phyloP scores from a whole-genome alignment of 352 stramenopile genomes.

The Globisporangium middletonii region DNA sequence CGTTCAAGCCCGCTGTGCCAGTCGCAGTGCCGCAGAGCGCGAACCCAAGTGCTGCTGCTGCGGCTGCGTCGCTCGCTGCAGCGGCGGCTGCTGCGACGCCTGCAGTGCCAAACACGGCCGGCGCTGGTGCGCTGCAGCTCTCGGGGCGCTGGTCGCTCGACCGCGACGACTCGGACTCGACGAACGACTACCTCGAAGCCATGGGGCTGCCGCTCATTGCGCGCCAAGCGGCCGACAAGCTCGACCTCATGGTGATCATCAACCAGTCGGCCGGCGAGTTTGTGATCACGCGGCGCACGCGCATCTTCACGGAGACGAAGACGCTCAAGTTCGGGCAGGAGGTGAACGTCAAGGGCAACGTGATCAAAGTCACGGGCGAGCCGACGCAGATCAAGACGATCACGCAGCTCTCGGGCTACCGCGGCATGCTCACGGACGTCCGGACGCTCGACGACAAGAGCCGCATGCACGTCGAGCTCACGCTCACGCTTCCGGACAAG shows the following conservation, averaged over 20 bases:
- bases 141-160: slow-evolving; percentile 83
- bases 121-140: slow-evolving; percentile 71
- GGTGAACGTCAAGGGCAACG: slow-evolving; percentile 85
- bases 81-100: slow-evolving; percentile 13
- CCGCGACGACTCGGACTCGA: slow-evolving; percentile 85
- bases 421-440: slow-evolving; percentile 66
- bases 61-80: slow-evolving; percentile 6
- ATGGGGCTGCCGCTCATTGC: slow-evolving; percentile 80
- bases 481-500: slow-evolving; percentile 68
- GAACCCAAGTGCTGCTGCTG: neutral
- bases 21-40: slow-evolving; percentile 24
- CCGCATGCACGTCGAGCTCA: slow-evolving; percentile 81
- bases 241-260: slow-evolving; percentile 88
- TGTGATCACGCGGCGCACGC: slow-evolving; percentile 80
- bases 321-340: slow-evolving; percentile 83
- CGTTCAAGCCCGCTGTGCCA: slow-evolving; percentile 57
- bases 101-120: slow-evolving; percentile 59
- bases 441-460: slow-evolving; percentile 69
- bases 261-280: slow-evolving; percentile 80
- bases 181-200: slow-evolving; percentile 86
- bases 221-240: slow-evolving; percentile 81
- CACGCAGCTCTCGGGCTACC: slow-evolving; percentile 78
- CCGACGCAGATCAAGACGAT: slow-evolving; percentile 63
- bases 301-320: slow-evolving; percentile 89
- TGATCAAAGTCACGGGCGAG: slow-evolving; percentile 81